phyloP scores from a whole-genome alignment of 1,284 basidiomycete species.

The Heterobasidion parviporum region DNA sequence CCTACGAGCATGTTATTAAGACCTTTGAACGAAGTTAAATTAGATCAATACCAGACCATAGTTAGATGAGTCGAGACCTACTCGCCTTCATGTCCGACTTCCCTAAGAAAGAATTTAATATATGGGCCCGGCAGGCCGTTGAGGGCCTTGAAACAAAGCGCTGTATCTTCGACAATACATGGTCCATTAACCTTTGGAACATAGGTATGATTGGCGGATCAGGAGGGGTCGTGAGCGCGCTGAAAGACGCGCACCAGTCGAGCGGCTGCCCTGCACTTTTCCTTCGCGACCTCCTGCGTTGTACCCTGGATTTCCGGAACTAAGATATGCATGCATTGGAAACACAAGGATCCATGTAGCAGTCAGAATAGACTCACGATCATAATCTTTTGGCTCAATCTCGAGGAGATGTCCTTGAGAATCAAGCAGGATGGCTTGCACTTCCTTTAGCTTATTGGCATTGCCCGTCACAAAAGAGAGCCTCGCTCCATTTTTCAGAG shows the following conservation, averaged over 20 bases:
- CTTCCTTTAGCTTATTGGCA: constrained; percentile 88
- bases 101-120: constrained; percentile 87
- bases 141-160: constrained; percentile 85
- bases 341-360: constrained; percentile 2
- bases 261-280: constrained; percentile 83
- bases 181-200: constrained; percentile 60
- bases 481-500: neutral
- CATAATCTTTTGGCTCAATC: constrained; percentile 60
- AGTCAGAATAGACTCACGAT: constrained; percentile 49
- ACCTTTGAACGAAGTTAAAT: constrained; percentile 31
- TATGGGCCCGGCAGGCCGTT: constrained; percentile 93
- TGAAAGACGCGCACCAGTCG: constrained; percentile 46
- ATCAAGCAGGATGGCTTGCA: constrained; percentile 60
- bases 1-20: constrained; percentile 83
- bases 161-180: constrained; percentile 96
- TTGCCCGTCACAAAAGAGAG: constrained; percentile 93
- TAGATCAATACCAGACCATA: neutral
- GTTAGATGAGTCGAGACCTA: neutral
- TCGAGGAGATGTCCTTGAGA: constrained; percentile 50
- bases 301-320: constrained; percentile 94
- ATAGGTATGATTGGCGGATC: neutral
- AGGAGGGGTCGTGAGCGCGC: neutral
- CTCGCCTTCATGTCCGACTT: constrained; percentile 70
- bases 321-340: constrained; percentile 19
- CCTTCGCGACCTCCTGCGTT: constrained; percentile 84